Base-by-base conservation (phyloP, 2,329 filamentous ascomycete species). In the Pseudocercospora fuligena region DNA sequence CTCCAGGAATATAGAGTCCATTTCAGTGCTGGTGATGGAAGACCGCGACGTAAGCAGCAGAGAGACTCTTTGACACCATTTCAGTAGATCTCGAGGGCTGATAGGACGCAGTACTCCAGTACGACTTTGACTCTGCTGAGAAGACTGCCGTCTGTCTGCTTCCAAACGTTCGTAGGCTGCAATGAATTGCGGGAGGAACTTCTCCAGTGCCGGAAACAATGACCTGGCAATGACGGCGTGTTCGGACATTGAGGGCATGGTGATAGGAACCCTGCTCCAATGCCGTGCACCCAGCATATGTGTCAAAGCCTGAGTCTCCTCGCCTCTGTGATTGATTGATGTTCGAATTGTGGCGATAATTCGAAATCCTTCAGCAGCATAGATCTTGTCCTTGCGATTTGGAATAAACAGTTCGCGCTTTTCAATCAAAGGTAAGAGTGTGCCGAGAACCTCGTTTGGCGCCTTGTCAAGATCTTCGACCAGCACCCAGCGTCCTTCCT, bases 401-500 rank as follows among this genome's bases (percentile, higher is more conserved):
- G 95, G 92, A 31, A 99, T 93, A 3, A 96, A 84, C 14, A 99
- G 86, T 77, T 97, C 93, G n/a, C 92, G 89, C 66, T 92, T 89
- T 80, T 99, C 95, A 66, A 99, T 94, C 8, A 99, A 85, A 9
- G 96, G 95, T 27, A 99, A 84, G 29, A 99, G 86, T 14, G 94
- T 93, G 77, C 94, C 97, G 78, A 99, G 89, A 57, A 99, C 92
- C 79, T 99, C 95, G 71, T 92, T 94, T 4, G 96, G 95, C 11
- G 95, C 95, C 69, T 94, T 89, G 77, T 99, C 94, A 47, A 99
- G 85, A 78, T 99, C 96, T 79, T 99, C 96, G 66, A 99, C 96
- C 70, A 99, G 84, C 6, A 99, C 92, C 96, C 95, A 99, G 75
- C 94, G 87, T 16, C 95, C 96, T 82, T 99, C 94, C 75, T 87